Base-by-base conservation (phyloP, 1,284 basidiomycete genomes). In the Naganishia liquefaciens region DNA sequence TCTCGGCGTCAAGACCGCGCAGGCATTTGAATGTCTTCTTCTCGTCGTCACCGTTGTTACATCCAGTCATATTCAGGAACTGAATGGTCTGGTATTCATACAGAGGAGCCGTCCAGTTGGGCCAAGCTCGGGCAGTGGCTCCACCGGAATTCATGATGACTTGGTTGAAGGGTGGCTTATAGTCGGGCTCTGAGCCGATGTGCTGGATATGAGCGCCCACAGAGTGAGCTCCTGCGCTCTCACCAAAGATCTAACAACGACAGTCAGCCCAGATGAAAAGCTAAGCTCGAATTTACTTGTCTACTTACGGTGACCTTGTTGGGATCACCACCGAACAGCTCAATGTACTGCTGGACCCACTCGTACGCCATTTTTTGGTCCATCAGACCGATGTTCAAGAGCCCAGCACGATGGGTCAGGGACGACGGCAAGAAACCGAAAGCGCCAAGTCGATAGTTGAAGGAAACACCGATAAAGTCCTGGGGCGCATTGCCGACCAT, bases 371-470 rank as follows among this genome's bases (percentile, higher is more conserved):
- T 68, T n/a, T 73, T 68, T 58, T 77, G 70, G 58, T 73, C 72
- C 21, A 52, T 82, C 69, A 84, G 73, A 5, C 84, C 84, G 17
- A 63, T 19, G 61, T 69, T 70, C 23, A 63, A 33, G 9, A 54
- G 30, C 6, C 53, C 53, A 6, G 51, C 62, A 15, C 43, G 46
- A 3, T 63, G 25, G 10, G 51, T 46, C 44, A 55, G 27, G 2
- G 62, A 54, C 10, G 52, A 54, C 1, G 62, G 62, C 27, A 63
- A n/a, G 10, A 43, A 53, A 6, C 62, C 62, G 19, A 63, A 54
- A 3, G 62, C 62, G 7, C 62, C 62, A 11, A 63, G 19, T 50
- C 62, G 62, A 33, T 54, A 63, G 30, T 63, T 63, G 52, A 63
- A 49, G 15, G 62, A 63, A n/a, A 63, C 62, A 21, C 52, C 62